phyloP scores from a whole-genome alignment of 768 basidiomycete genomes.

The Porphyrellus cyaneotinctus region DNA sequence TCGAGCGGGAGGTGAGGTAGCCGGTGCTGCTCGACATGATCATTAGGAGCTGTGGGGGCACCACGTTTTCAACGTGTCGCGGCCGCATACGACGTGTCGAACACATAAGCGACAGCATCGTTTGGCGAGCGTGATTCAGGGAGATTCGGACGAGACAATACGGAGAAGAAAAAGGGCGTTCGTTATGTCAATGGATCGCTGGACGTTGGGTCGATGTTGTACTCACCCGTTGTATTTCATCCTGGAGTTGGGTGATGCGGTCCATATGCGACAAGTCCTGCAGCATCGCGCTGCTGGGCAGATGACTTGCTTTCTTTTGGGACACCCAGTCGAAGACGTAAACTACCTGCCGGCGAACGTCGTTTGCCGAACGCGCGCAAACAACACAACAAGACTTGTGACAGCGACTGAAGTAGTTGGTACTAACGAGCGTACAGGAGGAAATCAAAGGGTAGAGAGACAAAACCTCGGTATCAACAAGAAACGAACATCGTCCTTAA shows the following conservation, averaged over 20 bases:
- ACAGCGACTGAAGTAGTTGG: too few relatives aligned
- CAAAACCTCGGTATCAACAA: neutral
- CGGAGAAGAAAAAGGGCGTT: neutral
- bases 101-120: neutral
- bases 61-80: neutral
- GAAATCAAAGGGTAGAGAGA: neutral
- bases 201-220: neutral
- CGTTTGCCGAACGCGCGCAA: neutral
- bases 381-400: neutral
- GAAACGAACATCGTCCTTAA: neutral
- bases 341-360: slow-evolving; percentile 4
- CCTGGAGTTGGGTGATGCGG: slow-evolving; percentile 91
- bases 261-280: slow-evolving; percentile 93
- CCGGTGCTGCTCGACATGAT: slow-evolving; percentile 83
- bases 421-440: neutral
- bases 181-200: neutral
- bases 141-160: neutral
- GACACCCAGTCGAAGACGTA: slow-evolving; percentile 13
- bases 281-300: slow-evolving; percentile 70
- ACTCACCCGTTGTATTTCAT: slow-evolving; percentile 83
- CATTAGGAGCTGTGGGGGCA: slow-evolving; percentile 59
- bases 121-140: neutral
- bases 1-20: slow-evolving; percentile 73
- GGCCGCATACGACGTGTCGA: neutral
- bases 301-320: slow-evolving; percentile 2